Percentiles rank a stretch among this genome's conserved stretches.
These are phyloP conservation scores for Tolypocladium amazonense DNA, from an alignment of 2,329 filamentous ascomycete genomes.

Conservation along the genomic window DNA sequence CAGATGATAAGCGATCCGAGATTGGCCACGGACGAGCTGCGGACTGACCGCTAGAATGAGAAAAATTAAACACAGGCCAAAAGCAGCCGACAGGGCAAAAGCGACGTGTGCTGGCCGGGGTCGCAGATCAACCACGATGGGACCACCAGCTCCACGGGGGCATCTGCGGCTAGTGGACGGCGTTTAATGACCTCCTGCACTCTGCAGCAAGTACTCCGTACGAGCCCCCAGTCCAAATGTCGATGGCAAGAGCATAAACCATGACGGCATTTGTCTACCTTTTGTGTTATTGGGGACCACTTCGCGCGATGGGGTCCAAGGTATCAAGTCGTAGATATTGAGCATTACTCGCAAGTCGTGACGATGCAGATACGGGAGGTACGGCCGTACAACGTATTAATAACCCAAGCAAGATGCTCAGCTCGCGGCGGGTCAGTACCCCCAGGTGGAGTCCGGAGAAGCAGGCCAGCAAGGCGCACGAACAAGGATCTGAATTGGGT, in stretches of 20 bases:
- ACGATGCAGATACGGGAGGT: too few species aligned
- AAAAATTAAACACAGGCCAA: not conserved
- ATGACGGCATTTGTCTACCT: too few species aligned
- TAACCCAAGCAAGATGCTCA: not conserved
- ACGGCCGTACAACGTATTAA: not conserved
- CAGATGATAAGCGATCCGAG: not conserved
- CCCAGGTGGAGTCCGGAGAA: not conserved
- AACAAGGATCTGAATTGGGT: not conserved
- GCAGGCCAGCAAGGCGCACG: not conserved
- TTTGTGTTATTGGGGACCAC: too few species aligned
- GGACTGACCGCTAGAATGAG: not conserved
- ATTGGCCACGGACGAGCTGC: not conserved
- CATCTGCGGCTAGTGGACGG: conserved; percentile 2
- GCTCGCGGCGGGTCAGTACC: not conserved
- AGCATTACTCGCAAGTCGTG: too few species aligned
- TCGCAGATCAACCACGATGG: not conserved
- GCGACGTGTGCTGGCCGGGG: not conserved
- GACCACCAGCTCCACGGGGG: not conserved
- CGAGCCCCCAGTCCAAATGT: too few species aligned
- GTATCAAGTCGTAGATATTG: too few species aligned
- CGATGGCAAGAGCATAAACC: not conserved
- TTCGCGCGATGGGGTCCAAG: too few species aligned
- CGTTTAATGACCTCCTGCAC: conserved; percentile 8
- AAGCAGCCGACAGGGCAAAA: not conserved
- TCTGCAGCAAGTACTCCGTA: not conserved